Percentiles rank a stretch among this genome's conserved stretches.
These are phyloP conservation scores for Onygenales sp. DNA, from an alignment of 2,329 filamentous ascomycete species.

Conservation along the genomic window DNA sequence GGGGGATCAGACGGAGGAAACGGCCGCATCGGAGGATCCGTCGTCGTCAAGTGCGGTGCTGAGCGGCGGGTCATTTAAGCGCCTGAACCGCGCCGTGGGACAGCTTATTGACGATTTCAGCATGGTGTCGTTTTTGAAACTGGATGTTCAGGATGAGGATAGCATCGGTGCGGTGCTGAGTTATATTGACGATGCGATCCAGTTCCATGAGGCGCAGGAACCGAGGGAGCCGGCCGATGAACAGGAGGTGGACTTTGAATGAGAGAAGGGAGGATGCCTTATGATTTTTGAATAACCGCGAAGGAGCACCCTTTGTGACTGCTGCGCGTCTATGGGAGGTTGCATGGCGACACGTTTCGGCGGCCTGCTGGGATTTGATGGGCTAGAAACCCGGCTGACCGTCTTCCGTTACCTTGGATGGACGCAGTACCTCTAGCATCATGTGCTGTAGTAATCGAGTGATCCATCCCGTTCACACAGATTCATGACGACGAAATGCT, in stretches of 20 bases:
- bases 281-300: too few species aligned
- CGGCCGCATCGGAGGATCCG: constrained; percentile 50
- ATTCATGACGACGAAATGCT: too few species aligned
- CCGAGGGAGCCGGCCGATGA: constrained; percentile 69
- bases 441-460: too few species aligned
- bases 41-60: constrained; percentile 61
- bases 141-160: constrained; percentile 85
- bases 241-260: constrained; percentile 43
- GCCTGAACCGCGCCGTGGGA: constrained; percentile 78
- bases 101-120: constrained; percentile 93
- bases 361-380: too few species aligned
- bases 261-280: neutral
- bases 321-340: too few species aligned
- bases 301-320: too few species aligned
- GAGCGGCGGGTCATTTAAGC: constrained; percentile 71
- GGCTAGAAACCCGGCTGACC: too few species aligned
- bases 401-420: too few species aligned
- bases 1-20: constrained; percentile 33
- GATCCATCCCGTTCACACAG: too few species aligned
- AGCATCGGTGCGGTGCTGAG: constrained; percentile 77
- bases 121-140: constrained; percentile 89
- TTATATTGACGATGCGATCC: constrained; percentile 89
- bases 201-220: constrained; percentile 88
- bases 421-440: too few species aligned
- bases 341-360: too few species aligned